Percentiles rank a stretch among this genome's conserved stretches.
These are phyloP conservation scores for Turnera subulata DNA, from an alignment of 345 rosid species.

Conservation along the genomic window DNA sequence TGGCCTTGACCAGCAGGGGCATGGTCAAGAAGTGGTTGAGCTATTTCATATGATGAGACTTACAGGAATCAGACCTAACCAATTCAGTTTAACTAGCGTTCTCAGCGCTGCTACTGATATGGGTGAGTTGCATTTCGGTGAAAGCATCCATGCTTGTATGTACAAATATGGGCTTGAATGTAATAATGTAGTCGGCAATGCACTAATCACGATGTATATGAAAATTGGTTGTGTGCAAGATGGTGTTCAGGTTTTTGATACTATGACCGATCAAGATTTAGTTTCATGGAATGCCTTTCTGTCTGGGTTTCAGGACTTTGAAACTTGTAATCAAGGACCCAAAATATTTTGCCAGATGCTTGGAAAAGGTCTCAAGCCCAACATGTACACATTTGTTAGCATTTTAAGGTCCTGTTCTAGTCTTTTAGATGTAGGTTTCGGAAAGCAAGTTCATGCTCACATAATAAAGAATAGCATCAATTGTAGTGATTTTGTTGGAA, in stretches of 20 bases:
- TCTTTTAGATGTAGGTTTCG: conserved; percentile 24
- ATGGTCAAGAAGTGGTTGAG: conserved; percentile 26
- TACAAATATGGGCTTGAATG: conserved; percentile 35
- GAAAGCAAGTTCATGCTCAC: conserved; percentile 39
- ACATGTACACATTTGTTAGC: conserved; percentile 24
- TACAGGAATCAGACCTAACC: conserved; percentile 36
- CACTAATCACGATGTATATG: conserved; percentile 44
- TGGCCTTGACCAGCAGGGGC: conserved; percentile 37
- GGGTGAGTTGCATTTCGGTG: conserved; percentile 26
- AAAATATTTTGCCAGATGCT: conserved; percentile 34
- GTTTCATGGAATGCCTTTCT: conserved; percentile 43
- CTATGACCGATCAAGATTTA: conserved; percentile 27
- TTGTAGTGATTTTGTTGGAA: conserved; percentile 28
- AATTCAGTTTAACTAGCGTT: conserved; percentile 30
- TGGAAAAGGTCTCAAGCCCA: conserved; percentile 31
- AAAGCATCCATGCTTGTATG: conserved; percentile 38
- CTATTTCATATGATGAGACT: conserved; percentile 36
- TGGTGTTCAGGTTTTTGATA: conserved; percentile 35
- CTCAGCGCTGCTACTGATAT: conserved; percentile 26
- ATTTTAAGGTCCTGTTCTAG: conserved; percentile 34
- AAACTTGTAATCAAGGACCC: conserved; percentile 24
- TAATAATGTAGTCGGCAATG: conserved; percentile 32
- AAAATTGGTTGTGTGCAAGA: conserved; percentile 23
- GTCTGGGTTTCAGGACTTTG: conserved; percentile 24
- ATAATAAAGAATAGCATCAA: conserved; percentile 30